Base-by-base conservation (phyloP, 495 filamentous ascomycete genomes). In the Penicillium maclennaniae region DNA sequence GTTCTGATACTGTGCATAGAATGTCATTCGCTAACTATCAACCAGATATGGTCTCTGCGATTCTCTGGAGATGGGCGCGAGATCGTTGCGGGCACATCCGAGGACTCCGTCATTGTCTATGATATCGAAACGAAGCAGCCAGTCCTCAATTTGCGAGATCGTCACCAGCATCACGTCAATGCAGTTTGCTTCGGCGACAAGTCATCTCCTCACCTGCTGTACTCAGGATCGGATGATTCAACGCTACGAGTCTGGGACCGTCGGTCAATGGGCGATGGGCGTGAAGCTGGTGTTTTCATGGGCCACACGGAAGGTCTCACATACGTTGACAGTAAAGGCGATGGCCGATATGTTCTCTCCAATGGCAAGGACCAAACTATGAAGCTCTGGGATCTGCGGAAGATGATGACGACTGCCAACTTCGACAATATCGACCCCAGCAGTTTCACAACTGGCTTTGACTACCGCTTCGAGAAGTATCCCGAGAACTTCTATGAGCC, bases 291-390 rank as follows among this genome's bases (percentile, higher is more conserved):
- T 12, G 89, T 91, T 1, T 97, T 98, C 59, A 79, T 95, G 38
- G 93, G 93, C 10, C 93, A 98, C 70, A 92, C 88, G 10, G 91
- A 98, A 67, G 93, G 93, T 14, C 63, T 98, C 3, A 98, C 93
- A 0, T 97, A 96, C 61, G 86, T 98, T 49, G 92, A 97, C 69
- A 92, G 86, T 71, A 98, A 97, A 70, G 91, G 91, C 45, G 93
- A 98, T 64, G 93, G 93, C 8, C 81, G 93, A 62, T 98, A 96
- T 62, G 85, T 97, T 8, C 78, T 98, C 7, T 92, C 88, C 54
- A 98, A 98, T 55, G 88, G 81, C 51, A 98, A 98, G 62, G 93
- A 98, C 60, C 93, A 98, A 68, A 88, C 83, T 28, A 96, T 96
- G 86, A 98, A 97, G 71, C 79, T 98, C 4, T 98, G 93, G 93